Base-by-base conservation (phyloP, 2,329 filamentous ascomycete genomes). In the Capronia epimyces region DNA sequence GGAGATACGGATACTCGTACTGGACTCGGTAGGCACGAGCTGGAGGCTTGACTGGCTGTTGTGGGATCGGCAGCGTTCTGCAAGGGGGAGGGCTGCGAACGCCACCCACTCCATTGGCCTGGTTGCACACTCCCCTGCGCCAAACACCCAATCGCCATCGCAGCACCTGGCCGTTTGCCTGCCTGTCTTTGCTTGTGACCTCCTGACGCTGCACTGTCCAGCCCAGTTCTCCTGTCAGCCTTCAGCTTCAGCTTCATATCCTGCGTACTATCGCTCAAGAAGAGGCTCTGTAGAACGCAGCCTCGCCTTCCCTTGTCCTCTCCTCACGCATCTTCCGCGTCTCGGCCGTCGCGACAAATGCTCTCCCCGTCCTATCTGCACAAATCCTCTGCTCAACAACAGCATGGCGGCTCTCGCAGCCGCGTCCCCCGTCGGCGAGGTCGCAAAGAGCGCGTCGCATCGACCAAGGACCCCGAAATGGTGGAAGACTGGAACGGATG, bases 401-500 rank as follows among this genome's bases (percentile, higher is more conserved):
- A 69, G 60, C 64, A 76, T 76, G 74, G 72, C 73, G 64, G 66
- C 68, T 61, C 65, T 68, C 58, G 66, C 66, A 65, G 69, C 69
- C 67, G 67, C 65, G 63, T 65, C 60, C 62, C 69, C 60, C 62
- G 68, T 57, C 68, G 66, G 53, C 63, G 64, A 64, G 67, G 66
- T 53, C 64, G 67, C 57, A 67, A 66, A 62, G 66, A 68, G 56
- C 67, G 68, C 60, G 62, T 71, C 62, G 69, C 66, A 53, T 66
- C 67, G 53, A 67, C 67, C 55, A 68, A 68, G 62, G 64, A 71
- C 61, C 68, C 69, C 53, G 67, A 50, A 43, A 24, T 68, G 53
- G 63, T 66, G 60, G 67, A 72, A 60, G 68, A 72, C 64, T 71
- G 69, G 65, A 62, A 71, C 64, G 71, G 67, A 64, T 74, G 70